Evolutionary conservation across 441 rosid genomes (phyloP).

Genomic region (Erysimum pusillum): DNA sequence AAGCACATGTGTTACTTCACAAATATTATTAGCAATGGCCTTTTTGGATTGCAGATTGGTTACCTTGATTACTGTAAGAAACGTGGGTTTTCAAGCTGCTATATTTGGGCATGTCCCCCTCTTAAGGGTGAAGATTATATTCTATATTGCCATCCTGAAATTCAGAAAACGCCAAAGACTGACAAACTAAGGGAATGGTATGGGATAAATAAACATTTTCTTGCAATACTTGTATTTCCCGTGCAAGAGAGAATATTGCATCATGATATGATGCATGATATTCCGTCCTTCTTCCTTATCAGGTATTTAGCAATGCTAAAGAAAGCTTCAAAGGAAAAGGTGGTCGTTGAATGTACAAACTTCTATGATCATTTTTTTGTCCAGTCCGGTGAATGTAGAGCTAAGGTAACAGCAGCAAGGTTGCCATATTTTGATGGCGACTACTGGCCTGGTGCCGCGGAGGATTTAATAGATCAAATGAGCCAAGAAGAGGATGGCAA

Average conservation of each 20-base stretch:
- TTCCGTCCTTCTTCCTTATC: no score
- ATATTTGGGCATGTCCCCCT: slow-evolving; percentile 99
- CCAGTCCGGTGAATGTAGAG: slow-evolving; percentile 76
- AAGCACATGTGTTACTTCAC: slow-evolving; percentile 5
- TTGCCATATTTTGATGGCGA: slow-evolving; percentile 99
- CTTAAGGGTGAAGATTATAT: slow-evolving; percentile 98
- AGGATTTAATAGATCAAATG: slow-evolving; percentile 81
- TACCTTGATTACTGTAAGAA: slow-evolving; percentile 96
- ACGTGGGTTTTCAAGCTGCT: slow-evolving; percentile 97
- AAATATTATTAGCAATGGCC: background rate
- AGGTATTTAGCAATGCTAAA: slow-evolving; percentile 92
- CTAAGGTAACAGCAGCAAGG: slow-evolving; percentile 92
- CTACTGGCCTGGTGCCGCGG: slow-evolving; percentile 99
- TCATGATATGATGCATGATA: no score
- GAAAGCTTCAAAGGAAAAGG: slow-evolving; percentile 83
- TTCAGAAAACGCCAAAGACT: slow-evolving; percentile 95
- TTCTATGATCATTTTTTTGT: slow-evolving; percentile 89
- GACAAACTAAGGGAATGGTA: slow-evolving; percentile 97
- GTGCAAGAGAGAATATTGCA: no score
- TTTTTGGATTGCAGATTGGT: slow-evolving; percentile 70
- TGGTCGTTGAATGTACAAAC: slow-evolving; percentile 89
- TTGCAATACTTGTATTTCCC: no score
- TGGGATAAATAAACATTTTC: no score
- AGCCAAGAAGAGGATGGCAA: slow-evolving; percentile 83
- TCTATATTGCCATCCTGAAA: slow-evolving; percentile 95